Conservation (phyloP, 2,329 filamentous ascomycete species). For the Zopfia rhizophila region DNA sequence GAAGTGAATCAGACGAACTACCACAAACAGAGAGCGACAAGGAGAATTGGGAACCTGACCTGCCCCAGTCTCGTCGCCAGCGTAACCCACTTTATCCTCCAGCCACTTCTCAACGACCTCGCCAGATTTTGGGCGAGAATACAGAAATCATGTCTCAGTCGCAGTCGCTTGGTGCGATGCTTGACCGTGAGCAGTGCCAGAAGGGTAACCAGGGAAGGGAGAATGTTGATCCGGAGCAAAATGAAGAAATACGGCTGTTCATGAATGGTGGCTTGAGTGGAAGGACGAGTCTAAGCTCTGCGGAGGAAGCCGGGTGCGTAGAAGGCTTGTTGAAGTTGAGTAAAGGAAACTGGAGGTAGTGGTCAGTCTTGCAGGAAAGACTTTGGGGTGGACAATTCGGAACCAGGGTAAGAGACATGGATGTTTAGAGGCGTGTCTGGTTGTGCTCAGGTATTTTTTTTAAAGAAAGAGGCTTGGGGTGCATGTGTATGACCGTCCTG, state of each 20-base stretch:
- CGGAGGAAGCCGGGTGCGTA: constrained; percentile 83
- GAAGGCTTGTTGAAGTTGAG: constrained; percentile 89
- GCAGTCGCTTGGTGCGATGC: constrained; percentile 48
- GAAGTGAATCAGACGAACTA: constrained; percentile 58
- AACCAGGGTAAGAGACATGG: too few relatives aligned
- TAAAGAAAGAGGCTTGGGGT: too few relatives aligned
- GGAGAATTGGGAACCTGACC: constrained; percentile 81
- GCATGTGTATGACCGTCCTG: too few relatives aligned
- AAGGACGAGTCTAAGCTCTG: constrained; percentile 63
- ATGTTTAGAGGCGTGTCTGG: too few relatives aligned
- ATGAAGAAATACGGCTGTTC: constrained; percentile 76
- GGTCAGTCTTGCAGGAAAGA: too few relatives aligned
- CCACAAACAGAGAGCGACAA: constrained; percentile 85
- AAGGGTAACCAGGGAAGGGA: constrained; percentile 35
- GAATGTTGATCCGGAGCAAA: constrained; percentile 58
- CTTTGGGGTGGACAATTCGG: too few relatives aligned
- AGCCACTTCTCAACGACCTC: constrained; percentile 42
- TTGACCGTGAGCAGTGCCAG: constrained; percentile 45
- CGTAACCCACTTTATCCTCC: constrained; percentile 37
- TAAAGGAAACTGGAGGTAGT: constrained; percentile 86
- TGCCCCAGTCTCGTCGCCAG: constrained; percentile 21
- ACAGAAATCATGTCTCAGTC: constrained; percentile 52
- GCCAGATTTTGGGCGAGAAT: constrained; percentile 61
- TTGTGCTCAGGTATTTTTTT: too few relatives aligned
- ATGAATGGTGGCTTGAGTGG: constrained; percentile 71